phyloP scores from a whole-genome alignment of 2,329 filamentous ascomycete species.

The Mycogone perniciosa region DNA sequence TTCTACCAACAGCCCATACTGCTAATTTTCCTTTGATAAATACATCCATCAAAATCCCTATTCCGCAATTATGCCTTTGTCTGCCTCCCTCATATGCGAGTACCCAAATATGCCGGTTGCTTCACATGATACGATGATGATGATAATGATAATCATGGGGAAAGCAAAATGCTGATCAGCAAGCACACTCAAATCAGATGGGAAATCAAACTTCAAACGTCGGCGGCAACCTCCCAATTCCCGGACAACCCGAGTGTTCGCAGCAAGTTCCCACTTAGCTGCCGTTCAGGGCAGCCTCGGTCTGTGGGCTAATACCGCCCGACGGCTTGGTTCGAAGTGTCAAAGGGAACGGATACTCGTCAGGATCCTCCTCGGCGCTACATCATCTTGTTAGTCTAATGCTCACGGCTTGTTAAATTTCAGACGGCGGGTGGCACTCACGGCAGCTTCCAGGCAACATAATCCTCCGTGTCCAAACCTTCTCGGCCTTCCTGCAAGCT shows the following conservation, averaged over 20 bases:
- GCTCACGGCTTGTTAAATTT: neutral
- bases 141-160: neutral
- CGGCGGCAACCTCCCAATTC: neutral
- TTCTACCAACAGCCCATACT: too few relatives aligned
- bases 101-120: neutral
- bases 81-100: too few relatives aligned
- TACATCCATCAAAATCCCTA: neutral
- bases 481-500: slow-evolving; percentile 92
- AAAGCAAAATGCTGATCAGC: neutral
- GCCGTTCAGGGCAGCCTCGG: slow-evolving; percentile 17
- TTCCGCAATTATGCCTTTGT: neutral
- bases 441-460: slow-evolving; percentile 96
- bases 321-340: slow-evolving; percentile 48
- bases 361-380: slow-evolving; percentile 89
- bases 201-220: neutral
- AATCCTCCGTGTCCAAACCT: slow-evolving; percentile 91
- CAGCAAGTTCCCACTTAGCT: slow-evolving; percentile 3
- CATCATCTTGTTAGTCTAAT: slow-evolving; percentile 16
- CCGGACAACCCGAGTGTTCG: neutral
- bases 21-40: neutral
- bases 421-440: slow-evolving; percentile 49
- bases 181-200: neutral
- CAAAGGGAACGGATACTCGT: slow-evolving; percentile 57
- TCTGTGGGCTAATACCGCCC: slow-evolving; percentile 26
- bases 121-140: neutral